Conservation (phyloP, 1,139 yeast genomes). For the Yamadazyma taylorii region DNA sequence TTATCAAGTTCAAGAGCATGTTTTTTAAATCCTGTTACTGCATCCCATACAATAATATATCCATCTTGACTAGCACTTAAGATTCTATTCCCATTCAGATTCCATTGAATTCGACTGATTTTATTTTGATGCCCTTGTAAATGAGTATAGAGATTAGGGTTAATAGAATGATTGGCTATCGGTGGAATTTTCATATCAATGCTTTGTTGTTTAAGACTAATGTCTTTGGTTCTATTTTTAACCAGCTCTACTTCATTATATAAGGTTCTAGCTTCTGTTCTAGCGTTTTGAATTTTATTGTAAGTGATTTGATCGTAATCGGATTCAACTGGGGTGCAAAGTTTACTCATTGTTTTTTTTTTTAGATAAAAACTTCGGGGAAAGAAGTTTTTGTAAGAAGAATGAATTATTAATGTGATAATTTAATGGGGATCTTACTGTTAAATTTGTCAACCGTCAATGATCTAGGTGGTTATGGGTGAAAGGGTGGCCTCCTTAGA, state of each 20-base stretch:
- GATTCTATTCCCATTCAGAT: slow-evolving; percentile 55
- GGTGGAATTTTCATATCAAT: slow-evolving; percentile 18
- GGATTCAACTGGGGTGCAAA: not conserved
- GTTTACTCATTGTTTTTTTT: not conserved
- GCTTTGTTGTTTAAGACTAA: slow-evolving; percentile 43
- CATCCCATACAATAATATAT: slow-evolving; percentile 81
- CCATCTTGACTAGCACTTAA: slow-evolving; percentile 88
- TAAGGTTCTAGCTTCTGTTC: slow-evolving; percentile 47
- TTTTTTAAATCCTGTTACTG: slow-evolving; percentile 67
- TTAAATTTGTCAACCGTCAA: no score
- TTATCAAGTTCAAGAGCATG: slow-evolving; percentile 70
- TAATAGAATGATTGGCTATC: slow-evolving; percentile 33
- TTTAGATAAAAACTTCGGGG: not conserved
- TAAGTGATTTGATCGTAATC: slow-evolving; percentile 7
- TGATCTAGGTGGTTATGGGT: not conserved
- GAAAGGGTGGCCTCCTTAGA: not conserved
- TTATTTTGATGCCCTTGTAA: slow-evolving; percentile 78
- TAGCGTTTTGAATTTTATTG: slow-evolving; percentile 33
- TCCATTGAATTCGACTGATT: slow-evolving; percentile 70
- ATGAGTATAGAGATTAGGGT: slow-evolving; percentile 37
- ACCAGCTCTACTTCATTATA: slow-evolving; percentile 50
- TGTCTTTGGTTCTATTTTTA: slow-evolving; percentile 44
- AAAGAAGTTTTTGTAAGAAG: no score
- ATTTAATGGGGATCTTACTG: no score
- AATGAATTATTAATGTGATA: no score